Base-by-base conservation (phyloP, 192 early-diverging fungal genomes). In the Backusella parvicylindrica region DNA sequence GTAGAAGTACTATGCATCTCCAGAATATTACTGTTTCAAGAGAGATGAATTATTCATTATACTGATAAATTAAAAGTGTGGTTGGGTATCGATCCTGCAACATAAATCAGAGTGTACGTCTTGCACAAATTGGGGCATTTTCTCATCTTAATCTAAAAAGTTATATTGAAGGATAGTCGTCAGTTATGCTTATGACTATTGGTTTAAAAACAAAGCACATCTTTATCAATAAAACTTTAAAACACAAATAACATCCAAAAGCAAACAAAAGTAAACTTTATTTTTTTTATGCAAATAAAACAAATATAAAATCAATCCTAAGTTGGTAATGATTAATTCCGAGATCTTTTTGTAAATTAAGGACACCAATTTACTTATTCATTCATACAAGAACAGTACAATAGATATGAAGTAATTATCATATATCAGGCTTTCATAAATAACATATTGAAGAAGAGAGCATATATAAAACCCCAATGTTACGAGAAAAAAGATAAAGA, bases 1-100 rank as follows among this genome's bases (percentile, higher is more conserved):
- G 2, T 18, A 68, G 37, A 69, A 32, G 89, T 37, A 91, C 92
- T 0, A 89, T 95, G 92, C 86, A 91, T 69, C 94, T 88, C 84
- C 92, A 94, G 76, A 93, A 92, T 80, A 80, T 89, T 67, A 86
- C 90, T 35, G 93, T 94, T 50, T 91, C 84, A 53, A 90, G 92
- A 30, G 92, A 92, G 32, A 91, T 84, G 35, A 82, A 89, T 76
- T 90, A 88, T n/a, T 83, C 92, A n/a, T 47, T 6, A 47, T 18
- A 78, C 88, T n/a, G 85, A 84, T 1, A 86, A 90, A 70, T 76
- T 94, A 47, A 77, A 72, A 7, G 81, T 47, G 43, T 6, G 84
- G 36, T 81, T 78, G 2, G 87, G 90, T 6, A 91, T 94, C 53
- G 68, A 87, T 21, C 82, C 90, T 0, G 80, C 80, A 8, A 71